Evolutionary conservation across 2,329 filamentous ascomycete genomes (phyloP).

Genomic region (Rutstroemia sp.): DNA sequence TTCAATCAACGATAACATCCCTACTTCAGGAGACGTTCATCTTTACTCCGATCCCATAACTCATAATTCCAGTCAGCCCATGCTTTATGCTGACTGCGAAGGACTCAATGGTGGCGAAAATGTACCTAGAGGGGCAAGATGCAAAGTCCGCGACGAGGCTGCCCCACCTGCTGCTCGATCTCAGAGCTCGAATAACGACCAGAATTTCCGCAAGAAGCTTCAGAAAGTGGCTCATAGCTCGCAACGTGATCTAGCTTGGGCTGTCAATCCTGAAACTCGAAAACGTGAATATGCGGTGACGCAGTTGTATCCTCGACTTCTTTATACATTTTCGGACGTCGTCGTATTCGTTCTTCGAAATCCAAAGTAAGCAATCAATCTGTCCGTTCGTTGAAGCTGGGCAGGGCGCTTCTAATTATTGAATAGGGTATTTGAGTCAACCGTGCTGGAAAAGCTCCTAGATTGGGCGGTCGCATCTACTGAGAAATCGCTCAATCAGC

Average conservation of each 20-base stretch:
- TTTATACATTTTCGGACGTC: slow-evolving; percentile 40
- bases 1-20: slow-evolving; percentile 33
- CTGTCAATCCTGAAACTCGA: background rate
- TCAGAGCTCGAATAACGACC: background rate
- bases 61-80: slow-evolving; percentile 32
- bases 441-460: slow-evolving; percentile 35
- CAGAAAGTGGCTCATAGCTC: background rate
- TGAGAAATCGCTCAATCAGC: slow-evolving; percentile 48
- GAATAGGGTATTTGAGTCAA: slow-evolving; percentile 34
- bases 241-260: slow-evolving; percentile 5
- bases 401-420: background rate
- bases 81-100: slow-evolving; percentile 46
- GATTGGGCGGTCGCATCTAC: slow-evolving; percentile 44
- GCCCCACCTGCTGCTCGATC: background rate
- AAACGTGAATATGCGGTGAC: slow-evolving; percentile 30
- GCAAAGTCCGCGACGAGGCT: slow-evolving; percentile 19
- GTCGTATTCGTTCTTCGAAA: slow-evolving; percentile 39
- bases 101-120: slow-evolving; percentile 43
- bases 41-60: slow-evolving; percentile 43
- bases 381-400: too few species aligned
- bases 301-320: slow-evolving; percentile 37
- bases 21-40: slow-evolving; percentile 45
- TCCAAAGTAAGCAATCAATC: slow-evolving; percentile 25
- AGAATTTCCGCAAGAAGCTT: background rate
- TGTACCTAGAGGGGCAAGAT: slow-evolving; percentile 9